phyloP scores from a whole-genome alignment of 2,329 filamentous ascomycete species.

The Fusarium sp. region DNA sequence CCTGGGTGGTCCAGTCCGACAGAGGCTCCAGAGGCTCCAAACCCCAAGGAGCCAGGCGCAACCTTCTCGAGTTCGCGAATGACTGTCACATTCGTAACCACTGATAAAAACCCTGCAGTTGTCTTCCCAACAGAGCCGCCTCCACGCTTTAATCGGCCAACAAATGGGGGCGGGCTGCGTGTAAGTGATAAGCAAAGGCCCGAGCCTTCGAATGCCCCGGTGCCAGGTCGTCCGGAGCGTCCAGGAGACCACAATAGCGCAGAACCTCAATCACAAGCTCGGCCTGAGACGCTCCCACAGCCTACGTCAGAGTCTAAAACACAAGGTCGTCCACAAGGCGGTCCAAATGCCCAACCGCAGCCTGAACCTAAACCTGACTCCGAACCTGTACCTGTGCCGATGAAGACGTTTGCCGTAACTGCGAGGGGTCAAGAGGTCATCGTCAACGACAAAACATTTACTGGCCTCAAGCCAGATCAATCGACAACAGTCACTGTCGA shows the following conservation, averaged over 20 bases:
- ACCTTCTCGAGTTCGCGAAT: slow-evolving; percentile 34
- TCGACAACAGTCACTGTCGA: slow-evolving; percentile 61
- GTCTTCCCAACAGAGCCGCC: slow-evolving; percentile 58
- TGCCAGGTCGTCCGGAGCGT: not conserved
- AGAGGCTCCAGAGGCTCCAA: not conserved
- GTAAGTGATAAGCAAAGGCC: slow-evolving; percentile 45
- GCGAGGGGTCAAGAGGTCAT: slow-evolving; percentile 63
- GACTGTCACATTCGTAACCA: slow-evolving; percentile 65
- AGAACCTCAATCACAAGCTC: slow-evolving; percentile 9
- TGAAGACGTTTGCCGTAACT: slow-evolving; percentile 58
- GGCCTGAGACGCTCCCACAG: slow-evolving; percentile 1
- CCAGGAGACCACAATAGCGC: not conserved
- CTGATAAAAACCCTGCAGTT: slow-evolving; percentile 70
- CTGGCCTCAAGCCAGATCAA: slow-evolving; percentile 54
- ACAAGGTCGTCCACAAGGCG: slow-evolving; percentile 8
- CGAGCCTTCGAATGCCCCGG: slow-evolving; percentile 13
- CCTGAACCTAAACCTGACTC: slow-evolving; percentile 10
- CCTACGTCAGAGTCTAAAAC: slow-evolving; percentile 8
- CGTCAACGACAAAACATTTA: slow-evolving; percentile 64
- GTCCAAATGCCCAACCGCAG: slow-evolving; percentile 6
- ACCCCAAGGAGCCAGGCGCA: slow-evolving; percentile 18
- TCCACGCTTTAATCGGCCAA: slow-evolving; percentile 57
- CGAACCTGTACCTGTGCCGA: slow-evolving; percentile 16
- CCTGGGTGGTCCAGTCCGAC: slow-evolving; percentile 20
- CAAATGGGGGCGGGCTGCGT: slow-evolving; percentile 8